A percentile compares a stretch with the other conserved stretches of the same genome.
Conservation (phyloP, 306 rosid genomes). For the Mimosa bimucronata region DNA sequence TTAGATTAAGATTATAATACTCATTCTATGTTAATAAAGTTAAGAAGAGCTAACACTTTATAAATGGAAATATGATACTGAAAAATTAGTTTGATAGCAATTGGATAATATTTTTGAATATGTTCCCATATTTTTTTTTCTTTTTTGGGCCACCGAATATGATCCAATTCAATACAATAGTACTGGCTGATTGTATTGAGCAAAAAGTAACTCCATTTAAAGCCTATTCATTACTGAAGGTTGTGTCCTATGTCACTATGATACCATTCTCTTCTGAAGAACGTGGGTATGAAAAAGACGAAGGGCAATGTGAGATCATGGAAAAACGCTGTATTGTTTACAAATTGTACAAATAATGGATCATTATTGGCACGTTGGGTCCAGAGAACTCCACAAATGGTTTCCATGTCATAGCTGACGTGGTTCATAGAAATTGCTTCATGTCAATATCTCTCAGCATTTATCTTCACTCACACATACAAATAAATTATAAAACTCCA, state of each 20-base stretch:
- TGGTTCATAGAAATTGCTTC: constrained; percentile 31
- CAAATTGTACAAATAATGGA: constrained; percentile 12
- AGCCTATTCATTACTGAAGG: neutral
- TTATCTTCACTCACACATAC: neutral
- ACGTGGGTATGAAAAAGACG: neutral
- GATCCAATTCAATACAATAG: too few species aligned
- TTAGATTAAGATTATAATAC: neutral
- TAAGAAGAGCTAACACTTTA: neutral
- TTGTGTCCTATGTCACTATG: neutral
- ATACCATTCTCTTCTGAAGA: neutral
- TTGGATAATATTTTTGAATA: neutral
- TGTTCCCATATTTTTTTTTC: too few species aligned
- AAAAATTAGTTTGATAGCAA: too few species aligned
- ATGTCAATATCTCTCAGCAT: constrained; percentile 46
- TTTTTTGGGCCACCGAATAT: too few species aligned
- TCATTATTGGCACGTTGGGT: constrained; percentile 35
- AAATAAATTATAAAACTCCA: neutral
- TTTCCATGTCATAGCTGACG: constrained; percentile 59
- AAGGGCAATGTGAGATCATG: neutral
- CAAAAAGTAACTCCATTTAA: neutral
- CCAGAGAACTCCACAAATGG: constrained; percentile 41
- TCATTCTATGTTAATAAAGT: neutral
- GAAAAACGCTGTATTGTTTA: neutral
- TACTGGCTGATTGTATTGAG: neutral
- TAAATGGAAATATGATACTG: too few species aligned